These are phyloP conservation scores for Bolboschoenoplectus hybrid DNA, from an alignment of 202 grass and related monocot genomes.

Conservation along the genomic window DNA sequence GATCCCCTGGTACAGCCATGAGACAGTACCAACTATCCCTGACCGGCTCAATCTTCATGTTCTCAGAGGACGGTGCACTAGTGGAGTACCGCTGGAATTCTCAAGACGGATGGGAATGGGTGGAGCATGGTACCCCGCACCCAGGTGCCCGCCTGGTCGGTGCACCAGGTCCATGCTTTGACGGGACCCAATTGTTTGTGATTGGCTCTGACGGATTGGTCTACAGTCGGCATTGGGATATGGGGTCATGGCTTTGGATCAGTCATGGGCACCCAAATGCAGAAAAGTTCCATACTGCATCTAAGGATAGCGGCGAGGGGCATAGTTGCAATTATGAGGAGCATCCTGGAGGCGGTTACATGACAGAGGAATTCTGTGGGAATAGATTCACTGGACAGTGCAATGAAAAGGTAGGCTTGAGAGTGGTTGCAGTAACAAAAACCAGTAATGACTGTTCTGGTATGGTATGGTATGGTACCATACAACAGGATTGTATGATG, in stretches of 20 bases:
- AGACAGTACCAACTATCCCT: constrained; percentile 56
- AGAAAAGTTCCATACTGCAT: constrained; percentile 23
- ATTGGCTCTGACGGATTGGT: constrained; percentile 77
- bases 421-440: neutral
- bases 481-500: neutral
- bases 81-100: constrained; percentile 85
- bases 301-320: neutral
- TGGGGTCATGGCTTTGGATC: constrained; percentile 72
- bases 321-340: constrained; percentile 36
- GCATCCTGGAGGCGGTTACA: neutral
- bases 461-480: neutral
- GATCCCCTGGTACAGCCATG: constrained; percentile 75
- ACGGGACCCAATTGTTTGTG: constrained; percentile 69
- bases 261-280: constrained; percentile 59
- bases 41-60: constrained; percentile 82
- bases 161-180: constrained; percentile 78
- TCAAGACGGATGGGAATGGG: constrained; percentile 85
- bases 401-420: constrained; percentile 65
- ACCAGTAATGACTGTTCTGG: neutral
- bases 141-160: constrained; percentile 60
- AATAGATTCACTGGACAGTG: constrained; percentile 61
- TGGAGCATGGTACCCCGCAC: constrained; percentile 84
- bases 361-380: constrained; percentile 30
- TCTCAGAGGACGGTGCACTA: constrained; percentile 73
- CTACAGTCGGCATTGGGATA: constrained; percentile 65